Evolutionary conservation across 2,329 filamentous ascomycete genomes (phyloP).

Genomic region (Ilyonectria destructans): DNA sequence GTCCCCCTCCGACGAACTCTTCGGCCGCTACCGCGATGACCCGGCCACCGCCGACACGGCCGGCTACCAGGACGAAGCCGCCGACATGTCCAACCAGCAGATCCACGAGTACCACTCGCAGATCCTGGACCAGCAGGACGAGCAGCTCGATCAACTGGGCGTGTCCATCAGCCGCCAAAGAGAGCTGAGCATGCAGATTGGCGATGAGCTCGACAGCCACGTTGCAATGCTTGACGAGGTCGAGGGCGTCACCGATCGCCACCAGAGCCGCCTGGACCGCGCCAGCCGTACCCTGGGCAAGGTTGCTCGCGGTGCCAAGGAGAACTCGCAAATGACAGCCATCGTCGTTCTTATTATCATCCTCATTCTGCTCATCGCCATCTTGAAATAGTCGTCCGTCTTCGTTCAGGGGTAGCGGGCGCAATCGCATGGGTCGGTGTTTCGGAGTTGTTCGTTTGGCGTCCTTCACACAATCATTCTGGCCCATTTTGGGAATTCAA

Average conservation of each 20-base stretch:
- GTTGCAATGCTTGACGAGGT: conserved; percentile 92
- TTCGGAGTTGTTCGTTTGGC: conserved; percentile 33
- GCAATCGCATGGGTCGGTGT: conserved; percentile 41
- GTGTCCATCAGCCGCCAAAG: conserved; percentile 90
- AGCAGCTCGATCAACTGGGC: conserved; percentile 91
- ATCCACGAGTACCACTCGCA: conserved; percentile 88
- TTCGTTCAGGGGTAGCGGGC: conserved; percentile 34
- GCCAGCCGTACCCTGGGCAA: conserved; percentile 81
- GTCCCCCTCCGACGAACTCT: conserved; percentile 60
- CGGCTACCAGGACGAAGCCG: conserved; percentile 74
- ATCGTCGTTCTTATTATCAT: conserved; percentile 89
- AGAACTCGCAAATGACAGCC: conserved; percentile 89
- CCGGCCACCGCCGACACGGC: conserved; percentile 64
- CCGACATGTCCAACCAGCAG: conserved; percentile 82
- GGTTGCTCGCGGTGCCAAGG: conserved; percentile 82
- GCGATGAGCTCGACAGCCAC: conserved; percentile 94
- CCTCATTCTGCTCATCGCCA: conserved; percentile 85
- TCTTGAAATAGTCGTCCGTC: conserved; percentile 75
- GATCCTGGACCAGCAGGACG: conserved; percentile 91
- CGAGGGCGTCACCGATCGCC: conserved; percentile 86
- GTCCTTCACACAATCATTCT: conserved; percentile 15
- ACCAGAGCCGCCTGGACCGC: conserved; percentile 82
- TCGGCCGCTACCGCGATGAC: conserved; percentile 79
- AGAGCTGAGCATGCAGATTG: conserved; percentile 95
- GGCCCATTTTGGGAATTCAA: conserved; percentile 13